A percentile compares a stretch with the other conserved stretches of the same genome.
Evolutionary conservation across 257 asterid genomes (phyloP).

Genomic region (Solanum lycopersicoides): DNA sequence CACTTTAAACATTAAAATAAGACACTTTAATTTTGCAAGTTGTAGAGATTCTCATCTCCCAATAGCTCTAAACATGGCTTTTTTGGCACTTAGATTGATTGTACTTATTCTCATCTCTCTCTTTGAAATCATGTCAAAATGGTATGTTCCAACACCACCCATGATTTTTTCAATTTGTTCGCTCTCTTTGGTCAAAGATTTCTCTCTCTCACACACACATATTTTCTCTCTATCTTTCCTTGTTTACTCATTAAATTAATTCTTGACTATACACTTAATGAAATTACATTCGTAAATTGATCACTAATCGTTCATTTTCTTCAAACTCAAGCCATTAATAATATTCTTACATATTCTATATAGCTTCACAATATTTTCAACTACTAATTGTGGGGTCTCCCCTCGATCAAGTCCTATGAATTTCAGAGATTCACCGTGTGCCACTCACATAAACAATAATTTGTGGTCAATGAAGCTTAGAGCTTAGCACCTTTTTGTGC

Average conservation of each 20-base stretch:
- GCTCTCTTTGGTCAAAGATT: background rate
- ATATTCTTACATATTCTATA: background rate
- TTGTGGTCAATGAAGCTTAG: background rate
- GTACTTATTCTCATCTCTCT: background rate
- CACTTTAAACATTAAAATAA: background rate
- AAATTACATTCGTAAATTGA: background rate
- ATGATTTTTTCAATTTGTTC: background rate
- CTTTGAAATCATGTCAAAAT: background rate
- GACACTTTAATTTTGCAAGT: background rate
- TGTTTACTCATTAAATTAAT: background rate
- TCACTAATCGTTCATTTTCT: background rate
- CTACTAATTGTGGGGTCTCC: background rate
- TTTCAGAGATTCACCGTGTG: background rate
- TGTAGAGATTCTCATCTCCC: background rate
- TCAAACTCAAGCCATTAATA: background rate
- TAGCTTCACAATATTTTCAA: background rate
- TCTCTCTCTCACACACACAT: background rate
- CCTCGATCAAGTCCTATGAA: background rate
- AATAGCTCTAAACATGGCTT: background rate
- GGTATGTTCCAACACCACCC: background rate
- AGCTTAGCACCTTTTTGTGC: background rate
- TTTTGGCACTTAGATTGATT: background rate
- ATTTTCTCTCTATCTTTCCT: no score
- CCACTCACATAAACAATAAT: background rate
- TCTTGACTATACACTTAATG: no score